Conservation (phyloP, 1,139 yeast genomes). For the Geotrichum bryndzae region DNA sequence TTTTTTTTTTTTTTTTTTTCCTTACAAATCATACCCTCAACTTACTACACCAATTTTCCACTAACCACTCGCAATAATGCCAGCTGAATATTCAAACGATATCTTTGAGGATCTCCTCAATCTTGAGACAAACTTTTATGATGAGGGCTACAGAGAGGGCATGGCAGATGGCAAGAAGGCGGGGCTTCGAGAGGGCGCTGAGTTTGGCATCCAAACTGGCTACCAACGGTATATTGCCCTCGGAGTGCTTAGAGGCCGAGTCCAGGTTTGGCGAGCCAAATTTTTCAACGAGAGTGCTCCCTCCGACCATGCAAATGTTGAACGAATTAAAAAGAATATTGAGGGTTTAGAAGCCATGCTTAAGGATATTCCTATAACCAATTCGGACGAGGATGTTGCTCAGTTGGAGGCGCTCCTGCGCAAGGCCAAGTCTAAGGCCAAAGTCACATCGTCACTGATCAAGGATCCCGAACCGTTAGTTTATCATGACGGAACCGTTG, state of each 20-base stretch:
- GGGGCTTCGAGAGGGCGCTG: slow-evolving; percentile 66
- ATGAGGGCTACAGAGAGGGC: slow-evolving; percentile 55
- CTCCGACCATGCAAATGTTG: slow-evolving; percentile 1
- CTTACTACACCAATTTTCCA: neutral
- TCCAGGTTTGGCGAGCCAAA: slow-evolving; percentile 35
- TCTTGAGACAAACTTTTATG: slow-evolving; percentile 52
- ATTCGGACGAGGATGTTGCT: slow-evolving; percentile 31
- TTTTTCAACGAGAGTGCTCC: neutral
- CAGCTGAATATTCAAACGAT: slow-evolving; percentile 17
- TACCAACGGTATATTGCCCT: slow-evolving; percentile 60
- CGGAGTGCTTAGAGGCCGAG: slow-evolving; percentile 58
- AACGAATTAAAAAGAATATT: slow-evolving; percentile 2
- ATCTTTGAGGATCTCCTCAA: slow-evolving; percentile 47
- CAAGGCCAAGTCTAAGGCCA: slow-evolving; percentile 32
- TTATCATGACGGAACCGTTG: slow-evolving; percentile 26
- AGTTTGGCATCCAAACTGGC: slow-evolving; percentile 74
- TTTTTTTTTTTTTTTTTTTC: neutral
- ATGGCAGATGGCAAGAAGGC: slow-evolving; percentile 44
- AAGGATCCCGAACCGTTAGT: slow-evolving; percentile 23
- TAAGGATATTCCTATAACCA: slow-evolving; percentile 27
- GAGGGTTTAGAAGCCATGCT: slow-evolving; percentile 25
- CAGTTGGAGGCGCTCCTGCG: slow-evolving; percentile 29
- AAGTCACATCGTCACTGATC: slow-evolving; percentile 27
- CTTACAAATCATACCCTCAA: slow-evolving; percentile 6
- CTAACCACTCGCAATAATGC: slow-evolving; percentile 4